These are phyloP conservation scores for Articulospora tetracladia DNA, from an alignment of 495 filamentous ascomycete genomes.

Conservation along the genomic window DNA sequence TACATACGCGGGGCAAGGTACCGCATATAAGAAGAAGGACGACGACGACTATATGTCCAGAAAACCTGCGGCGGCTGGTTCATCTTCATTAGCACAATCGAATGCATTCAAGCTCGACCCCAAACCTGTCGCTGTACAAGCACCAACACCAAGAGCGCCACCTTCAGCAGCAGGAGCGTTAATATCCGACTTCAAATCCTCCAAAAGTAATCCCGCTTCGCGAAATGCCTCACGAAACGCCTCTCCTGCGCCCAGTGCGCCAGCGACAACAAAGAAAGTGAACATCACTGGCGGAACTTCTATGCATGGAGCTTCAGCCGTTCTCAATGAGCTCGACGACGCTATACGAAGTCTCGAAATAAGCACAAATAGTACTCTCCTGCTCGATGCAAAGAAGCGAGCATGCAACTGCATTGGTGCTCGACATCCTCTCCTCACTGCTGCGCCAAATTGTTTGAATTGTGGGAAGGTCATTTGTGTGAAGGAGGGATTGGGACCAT, in stretches of 20 bases:
- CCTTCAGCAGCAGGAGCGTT: constrained; percentile 71
- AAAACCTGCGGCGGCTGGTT: constrained; percentile 24
- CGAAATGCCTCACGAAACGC: constrained; percentile 46
- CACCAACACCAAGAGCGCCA: constrained; percentile 33
- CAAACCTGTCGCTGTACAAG: constrained; percentile 33
- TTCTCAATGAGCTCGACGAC: constrained; percentile 79
- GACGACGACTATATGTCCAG: constrained; percentile 60
- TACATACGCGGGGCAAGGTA: constrained; percentile 36
- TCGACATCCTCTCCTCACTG: constrained; percentile 77
- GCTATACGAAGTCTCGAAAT: constrained; percentile 90
- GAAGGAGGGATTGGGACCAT: constrained; percentile 89
- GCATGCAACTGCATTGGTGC: constrained; percentile 82
- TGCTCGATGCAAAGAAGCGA: constrained; percentile 41
- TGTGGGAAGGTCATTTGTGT: constrained; percentile 98
- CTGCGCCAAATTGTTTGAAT: constrained; percentile 86
- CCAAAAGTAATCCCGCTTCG: constrained; percentile 58
- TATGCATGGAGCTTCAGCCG: constrained; percentile 73
- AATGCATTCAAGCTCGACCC: constrained; percentile 35
- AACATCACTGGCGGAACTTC: constrained; percentile 66
- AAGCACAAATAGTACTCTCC: constrained; percentile 59
- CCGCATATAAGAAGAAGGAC: constrained; percentile 61
- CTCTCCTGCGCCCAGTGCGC: constrained; percentile 35
- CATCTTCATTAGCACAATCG: constrained; percentile 35
- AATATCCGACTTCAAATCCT: constrained; percentile 71
- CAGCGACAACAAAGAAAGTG: constrained; percentile 45